Evolutionary conservation across 371 early-diverging fungal species (phyloP).

Genomic region (Mucor irregularis): DNA sequence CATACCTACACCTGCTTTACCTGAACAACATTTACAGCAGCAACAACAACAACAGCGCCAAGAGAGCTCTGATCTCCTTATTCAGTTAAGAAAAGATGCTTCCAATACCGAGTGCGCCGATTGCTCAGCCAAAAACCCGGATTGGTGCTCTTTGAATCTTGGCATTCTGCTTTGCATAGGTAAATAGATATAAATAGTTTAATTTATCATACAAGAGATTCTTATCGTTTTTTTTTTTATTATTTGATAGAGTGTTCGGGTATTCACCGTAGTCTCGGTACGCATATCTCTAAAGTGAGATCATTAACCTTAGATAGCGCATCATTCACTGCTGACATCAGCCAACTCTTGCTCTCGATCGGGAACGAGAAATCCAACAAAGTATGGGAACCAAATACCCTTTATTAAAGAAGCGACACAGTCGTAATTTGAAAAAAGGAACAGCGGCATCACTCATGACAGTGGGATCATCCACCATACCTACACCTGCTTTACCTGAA

Average conservation of each 20-base stretch:
- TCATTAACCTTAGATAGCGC: slow-evolving; percentile 82
- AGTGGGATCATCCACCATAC: not conserved
- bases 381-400: slow-evolving; percentile 54
- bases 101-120: slow-evolving; percentile 83
- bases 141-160: slow-evolving; percentile 93
- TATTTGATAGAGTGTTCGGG: slow-evolving; percentile 84
- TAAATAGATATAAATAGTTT: slow-evolving; percentile 15
- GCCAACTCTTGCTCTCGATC: slow-evolving; percentile 53
- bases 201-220: not conserved
- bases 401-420: slow-evolving; percentile 10
- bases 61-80: slow-evolving; percentile 26
- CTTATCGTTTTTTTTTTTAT: not conserved
- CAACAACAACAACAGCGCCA: not conserved
- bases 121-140: slow-evolving; percentile 77
- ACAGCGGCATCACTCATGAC: not conserved
- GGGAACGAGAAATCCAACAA: slow-evolving; percentile 63
- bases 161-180: slow-evolving; percentile 95
- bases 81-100: slow-evolving; percentile 45
- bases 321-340: slow-evolving; percentile 64
- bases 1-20: not conserved
- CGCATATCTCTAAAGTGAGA: slow-evolving; percentile 88
- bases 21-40: not conserved
- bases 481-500: not conserved
- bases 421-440: no score
- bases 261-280: slow-evolving; percentile 93